Conservation (phyloP, 1,139 yeast genomes). For the Candida frijolesensis region DNA sequence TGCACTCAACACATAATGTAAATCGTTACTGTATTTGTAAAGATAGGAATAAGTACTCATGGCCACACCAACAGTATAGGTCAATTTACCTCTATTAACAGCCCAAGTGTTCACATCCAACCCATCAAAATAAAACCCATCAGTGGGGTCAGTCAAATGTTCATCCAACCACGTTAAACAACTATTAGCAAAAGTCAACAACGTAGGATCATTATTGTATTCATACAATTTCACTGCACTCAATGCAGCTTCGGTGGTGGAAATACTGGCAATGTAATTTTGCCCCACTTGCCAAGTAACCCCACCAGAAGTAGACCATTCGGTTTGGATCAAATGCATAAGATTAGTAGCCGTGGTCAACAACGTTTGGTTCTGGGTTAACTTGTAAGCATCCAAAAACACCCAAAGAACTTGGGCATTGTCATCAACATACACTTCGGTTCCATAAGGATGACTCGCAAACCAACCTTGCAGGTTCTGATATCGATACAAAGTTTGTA, state of each 20-base stretch:
- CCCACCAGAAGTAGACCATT: conserved; percentile 30
- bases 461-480: conserved; percentile 23
- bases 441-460: conserved; percentile 27
- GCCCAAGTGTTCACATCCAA: conserved; percentile 13
- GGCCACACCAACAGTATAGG: conserved; percentile 41
- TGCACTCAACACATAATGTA: conserved; percentile 18
- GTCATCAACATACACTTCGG: conserved; percentile 37
- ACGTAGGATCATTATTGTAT: conserved; percentile 19
- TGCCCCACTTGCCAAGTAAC: conserved; percentile 28
- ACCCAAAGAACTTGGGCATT: conserved; percentile 38
- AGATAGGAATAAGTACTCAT: conserved; percentile 34
- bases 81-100: conserved; percentile 33
- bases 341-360: conserved; percentile 22
- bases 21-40: conserved; percentile 18
- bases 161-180: conserved; percentile 26
- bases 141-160: conserved; percentile 26
- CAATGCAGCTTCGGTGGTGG: conserved; percentile 37
- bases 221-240: conserved; percentile 31
- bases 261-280: conserved; percentile 34
- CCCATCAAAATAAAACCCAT: conserved; percentile 32
- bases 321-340: conserved; percentile 21
- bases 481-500: conserved; percentile 17
- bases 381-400: conserved; percentile 26
- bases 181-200: conserved; percentile 25
- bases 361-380: conserved; percentile 18